Base-by-base conservation (phyloP, 2,329 filamentous ascomycete species). In the Epichloe bromicola region DNA sequence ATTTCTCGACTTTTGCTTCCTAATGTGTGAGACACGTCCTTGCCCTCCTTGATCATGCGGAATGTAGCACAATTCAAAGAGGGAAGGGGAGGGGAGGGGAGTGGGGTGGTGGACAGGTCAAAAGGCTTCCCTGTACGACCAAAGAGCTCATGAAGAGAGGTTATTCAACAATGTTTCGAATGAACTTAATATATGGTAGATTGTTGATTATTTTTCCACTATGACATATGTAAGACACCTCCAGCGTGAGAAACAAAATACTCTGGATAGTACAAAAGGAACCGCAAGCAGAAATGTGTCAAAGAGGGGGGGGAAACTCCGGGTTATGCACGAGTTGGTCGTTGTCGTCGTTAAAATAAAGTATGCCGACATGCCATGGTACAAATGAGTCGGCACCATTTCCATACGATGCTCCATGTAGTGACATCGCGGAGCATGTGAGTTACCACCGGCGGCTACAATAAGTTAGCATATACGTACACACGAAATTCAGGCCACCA, bases 401-500 rank as follows among this genome's bases (percentile, higher is more conserved):
- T 11, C 10, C 39, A 26, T 3, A 30, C 12, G 11, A 15, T 19
- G 26, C 14, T 44, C 33, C 19, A 26, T 34, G 15, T 14, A 30
- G 14, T 14, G 33, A 14, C 39, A 19, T 26, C 26, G 12, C 17
- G 10, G 12, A 41, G 17, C 4, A 15, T 17, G 26, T 36, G 12
- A 17, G 14, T 46, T 57, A 68, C 66, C 66, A 68, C 42, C 66
- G 66, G n/a, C 66, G 66, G 49, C 66, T 68, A 10, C 49, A 11
- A 43, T 17, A 2, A 33, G 48, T 49, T 59, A 57, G 48, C 33
- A 49, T 30, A 19, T 23, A 10, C 15, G 14, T 23, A 23, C 38
- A 15, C 15, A 5, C 38, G 11, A 23, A 20, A 3, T 7, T n/a
- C 11, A 15, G 6, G 20, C 23, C 23, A n/a, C n/a, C 8, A 7